Evolutionary conservation across 768 basidiomycete species (phyloP), one percentile per base, ranked within the genome.

Genomic region (Psilocybe azurescens): DNA sequence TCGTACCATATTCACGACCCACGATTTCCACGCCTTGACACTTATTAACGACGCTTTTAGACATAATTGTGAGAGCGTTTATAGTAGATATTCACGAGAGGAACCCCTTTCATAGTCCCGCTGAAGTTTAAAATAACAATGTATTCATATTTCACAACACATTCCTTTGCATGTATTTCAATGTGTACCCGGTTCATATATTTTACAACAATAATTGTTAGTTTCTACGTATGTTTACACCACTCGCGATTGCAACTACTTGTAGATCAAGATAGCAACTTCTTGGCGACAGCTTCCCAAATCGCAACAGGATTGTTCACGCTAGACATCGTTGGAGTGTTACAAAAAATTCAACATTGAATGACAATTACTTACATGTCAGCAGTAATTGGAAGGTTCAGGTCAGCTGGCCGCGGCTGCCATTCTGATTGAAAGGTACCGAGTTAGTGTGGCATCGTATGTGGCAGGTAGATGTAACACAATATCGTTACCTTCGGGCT

Each of bases 281-380:
- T 68, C 39, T 67, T 73, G n/a, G 77, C 78, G 11, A 86, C 75
- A 36, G 76, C 75, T 60, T 81, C 75, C 87, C 86, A 88, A 64
- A 87, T 82, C 3, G 81, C 83, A 20, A 78, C 70, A 0, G 86
- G 86, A 64, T 85, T 85, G 67, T 87, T 87, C 39, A 84, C 84
- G 49, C 85, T 87, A 50, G 33, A 41, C 29, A 30, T 18, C 14
- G 24, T 24, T 24, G 24, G 24, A 24, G 24, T 24, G 24, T 24
- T 24, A 24, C 24, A 24, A 24, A 46, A 8, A 32, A 24, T 58
- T 10, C 46, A 38, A n/a, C 39, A 49, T 80, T 30, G 29, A 53
- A 53, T 36, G 59, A 20, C 38, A 63, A 24, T 52, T 38, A 73
- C 86, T 72, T 71, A 86, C 87, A 75, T 79, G 55, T 77, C 75